Conservation (phyloP, 345 rosid genomes). For the Syzygium aqueum region DNA sequence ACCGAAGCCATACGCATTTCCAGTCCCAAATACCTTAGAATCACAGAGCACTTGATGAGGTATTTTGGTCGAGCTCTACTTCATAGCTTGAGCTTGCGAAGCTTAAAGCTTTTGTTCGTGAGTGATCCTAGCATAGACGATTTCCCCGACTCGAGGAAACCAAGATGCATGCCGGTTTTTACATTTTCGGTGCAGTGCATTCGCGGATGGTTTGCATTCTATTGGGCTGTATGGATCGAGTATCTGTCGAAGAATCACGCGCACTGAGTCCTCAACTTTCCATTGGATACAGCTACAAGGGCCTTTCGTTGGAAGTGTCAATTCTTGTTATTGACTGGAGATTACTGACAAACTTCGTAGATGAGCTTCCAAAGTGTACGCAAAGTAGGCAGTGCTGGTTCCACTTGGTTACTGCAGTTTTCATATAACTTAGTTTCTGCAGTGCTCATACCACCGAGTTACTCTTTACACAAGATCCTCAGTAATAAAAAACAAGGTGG, state of each 20-base stretch:
- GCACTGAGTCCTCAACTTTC: not conserved
- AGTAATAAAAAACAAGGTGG: not conserved
- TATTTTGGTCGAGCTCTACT: constrained; percentile 54
- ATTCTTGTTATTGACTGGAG: not conserved
- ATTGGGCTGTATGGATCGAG: not conserved
- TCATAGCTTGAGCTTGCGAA: constrained; percentile 6
- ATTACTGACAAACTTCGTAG: not conserved
- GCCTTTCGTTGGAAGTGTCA: not conserved
- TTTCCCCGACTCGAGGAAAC: not conserved
- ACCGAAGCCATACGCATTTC: not conserved
- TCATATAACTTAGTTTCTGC: not conserved
- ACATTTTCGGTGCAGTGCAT: not conserved
- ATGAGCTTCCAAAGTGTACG: not conserved
- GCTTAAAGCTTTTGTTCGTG: not conserved
- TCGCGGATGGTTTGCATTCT: not conserved
- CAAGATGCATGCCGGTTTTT: not conserved
- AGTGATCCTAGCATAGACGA: not conserved
- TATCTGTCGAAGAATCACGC: not conserved
- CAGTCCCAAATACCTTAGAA: not conserved
- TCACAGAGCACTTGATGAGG: constrained; percentile 31
- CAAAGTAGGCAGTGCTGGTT: not conserved
- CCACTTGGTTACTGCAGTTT: not conserved
- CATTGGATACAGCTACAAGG: not conserved
- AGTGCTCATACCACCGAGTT: not conserved
- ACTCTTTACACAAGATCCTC: not conserved